Base-by-base conservation (phyloP, 2,329 filamentous ascomycete species). In the Drechslerella dactyloides region DNA sequence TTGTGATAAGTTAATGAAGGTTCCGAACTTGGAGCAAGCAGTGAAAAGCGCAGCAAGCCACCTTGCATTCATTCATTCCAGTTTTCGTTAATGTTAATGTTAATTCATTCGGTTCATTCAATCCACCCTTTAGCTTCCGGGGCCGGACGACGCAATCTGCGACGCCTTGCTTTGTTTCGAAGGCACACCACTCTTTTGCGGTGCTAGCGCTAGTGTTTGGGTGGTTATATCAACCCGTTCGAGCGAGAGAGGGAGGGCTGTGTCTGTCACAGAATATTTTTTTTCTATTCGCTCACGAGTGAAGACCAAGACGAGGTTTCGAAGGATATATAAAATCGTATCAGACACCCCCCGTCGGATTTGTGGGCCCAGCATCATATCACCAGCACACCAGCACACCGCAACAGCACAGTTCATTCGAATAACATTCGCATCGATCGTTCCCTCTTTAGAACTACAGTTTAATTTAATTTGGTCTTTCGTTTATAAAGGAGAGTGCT, bases 91-190 rank as follows among this genome's bases (percentile, higher is more conserved):
- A n/a, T n/a, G 27, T 33, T 33, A 33, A 33, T 33, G 27, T 11
- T 55, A 57, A 42, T 40, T 57, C n/a, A n/a, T n/a, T n/a, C 58
- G 56, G 59, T 59, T 55, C 40, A 59, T 42, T 62, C 51, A 48
- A 21, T 19, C 44, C 3, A 8, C 3, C 27, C 4, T 8, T 33
- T 33, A 33, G 27, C 27, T 19, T 48, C 44, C 44, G 44, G 44
- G 44, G 66, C 59, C 57, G 61, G 57, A 42, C 35, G 35, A 59
- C 48, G 63, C 54, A 50, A 64, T 59, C 66, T 70, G 66, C 58
- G 66, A 70, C 66, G 52, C 58, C 58, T 62, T 58, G 66, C 66
- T 62, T 63, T 70, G 66, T 70, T 70, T 70, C 66, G 66, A 64
- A 70, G 37, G 58, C 53, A 57, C 65, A 63, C 58, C 44, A 44